Base-by-base conservation (phyloP, 805 yeast species). In the Myxozyma mucilagina region DNA sequence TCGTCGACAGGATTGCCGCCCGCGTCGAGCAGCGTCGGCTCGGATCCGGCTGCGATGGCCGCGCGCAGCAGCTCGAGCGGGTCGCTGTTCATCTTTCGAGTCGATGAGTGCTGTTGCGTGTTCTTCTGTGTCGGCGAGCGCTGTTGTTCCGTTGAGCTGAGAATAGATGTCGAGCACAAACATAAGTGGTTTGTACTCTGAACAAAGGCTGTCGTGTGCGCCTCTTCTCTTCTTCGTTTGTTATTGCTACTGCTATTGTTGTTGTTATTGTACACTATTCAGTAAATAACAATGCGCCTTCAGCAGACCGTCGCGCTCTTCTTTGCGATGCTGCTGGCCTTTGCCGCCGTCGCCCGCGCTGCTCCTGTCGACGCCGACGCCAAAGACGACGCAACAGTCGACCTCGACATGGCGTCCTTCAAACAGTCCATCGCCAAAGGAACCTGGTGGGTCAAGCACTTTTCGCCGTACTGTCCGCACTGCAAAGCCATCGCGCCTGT, bases 391-490 rank as follows among this genome's bases (percentile, higher is more conserved):
- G 53, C 60, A 13, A 57, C 66, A n/a, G 54, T 57, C 36, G 60
- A 63, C 35, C 61, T 63, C 24, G 65, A 53, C 53, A 48, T 63
- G 16, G 34, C 36, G 9, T 11, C 53, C 24, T 61, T 61, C 60
- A 20, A 47, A 36, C 8, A 45, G 11, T 34, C 50, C 11, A 41
- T 61, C 38, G 57, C 53, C n/a, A 31, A 78, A 9, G 87, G 87
- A 2, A 75, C 85, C 20, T 87, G 91, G 69, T 80, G 93, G 70
- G 86, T 93, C 38, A 97, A 93, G 75, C 92, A 90, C 74, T 94
- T 75, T 72, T 90, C 97, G 36, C 99, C 99, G 0, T 86, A 86
- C 69, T 94, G 99, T 72, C 72, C 77, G 7, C 98, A 93, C 74
- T 94, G 99, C 75, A 81, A 77, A 63, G 78, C 76, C 7, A 75